These are phyloP conservation scores for Rhododendron henanense DNA, from an alignment of 148 eudicot species.

Conservation along the genomic window DNA sequence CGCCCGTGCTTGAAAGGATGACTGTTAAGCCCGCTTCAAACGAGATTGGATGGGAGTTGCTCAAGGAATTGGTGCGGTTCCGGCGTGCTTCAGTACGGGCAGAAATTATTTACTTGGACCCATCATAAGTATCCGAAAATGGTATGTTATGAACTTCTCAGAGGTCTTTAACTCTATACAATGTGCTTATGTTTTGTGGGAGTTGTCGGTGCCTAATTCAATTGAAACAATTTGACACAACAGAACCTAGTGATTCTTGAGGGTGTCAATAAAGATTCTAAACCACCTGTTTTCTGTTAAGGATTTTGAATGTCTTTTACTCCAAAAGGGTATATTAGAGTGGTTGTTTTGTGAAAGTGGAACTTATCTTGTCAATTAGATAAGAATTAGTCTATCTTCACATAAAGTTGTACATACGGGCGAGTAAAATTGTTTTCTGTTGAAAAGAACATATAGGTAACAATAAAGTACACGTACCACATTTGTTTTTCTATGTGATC, in stretches of 20 bases:
- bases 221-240: not conserved
- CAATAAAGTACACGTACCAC: not conserved
- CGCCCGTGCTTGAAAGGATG: conserved; percentile 72
- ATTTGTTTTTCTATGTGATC: not conserved
- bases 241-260: not conserved
- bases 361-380: not conserved
- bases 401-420: not conserved
- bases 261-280: not conserved
- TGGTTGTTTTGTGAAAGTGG: not conserved
- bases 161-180: not conserved
- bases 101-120: conserved; percentile 59
- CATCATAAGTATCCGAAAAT: conserved; percentile 26
- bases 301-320: not conserved
- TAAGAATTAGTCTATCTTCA: too few species aligned
- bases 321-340: not conserved
- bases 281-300: not conserved
- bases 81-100: conserved; percentile 62
- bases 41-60: conserved; percentile 53
- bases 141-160: not conserved
- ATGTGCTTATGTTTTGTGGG: not conserved
- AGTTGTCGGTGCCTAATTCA: not conserved
- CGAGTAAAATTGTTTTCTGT: not conserved
- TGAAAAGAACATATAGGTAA: not conserved
- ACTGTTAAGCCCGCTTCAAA: conserved; percentile 54
- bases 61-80: conserved; percentile 60